Base-by-base conservation (phyloP, 305 asterid genomes). In the Striga hermonthica region DNA sequence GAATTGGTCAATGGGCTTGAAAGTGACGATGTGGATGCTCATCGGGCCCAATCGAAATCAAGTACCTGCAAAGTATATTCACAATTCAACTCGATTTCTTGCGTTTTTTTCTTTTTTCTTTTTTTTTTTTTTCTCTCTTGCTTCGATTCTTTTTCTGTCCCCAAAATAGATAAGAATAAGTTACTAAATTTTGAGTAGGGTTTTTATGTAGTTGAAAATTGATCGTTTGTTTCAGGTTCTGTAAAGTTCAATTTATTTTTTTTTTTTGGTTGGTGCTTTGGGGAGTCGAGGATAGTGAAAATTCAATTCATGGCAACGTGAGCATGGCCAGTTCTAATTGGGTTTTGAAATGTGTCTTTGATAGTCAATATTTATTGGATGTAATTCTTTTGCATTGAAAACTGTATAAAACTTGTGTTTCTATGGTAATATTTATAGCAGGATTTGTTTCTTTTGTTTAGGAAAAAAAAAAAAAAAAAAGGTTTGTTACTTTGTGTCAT, bases 1-100 rank as follows among this genome's bases (percentile, higher is more conserved):
- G 82, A 79, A 28, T 79, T 82, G 59, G 69, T 78, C 10, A 81
- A 78, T n/a, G 90, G 81, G 38, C 70, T 83, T 34, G 97, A 87
- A 57, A 80, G 78, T 64, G 85, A 87, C 9, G 88, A 82, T 73
- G 56, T 79, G 41, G 79, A 79, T 72, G 65, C 74, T 40, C 83
- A 57, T 9, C 78, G 78, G 77, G 74, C 54, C 59, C 70, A 78
- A 61, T 64, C 79, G 1, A 86, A 79, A 70, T 56, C 84, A 58
- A 72, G 82, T 68, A 80, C 84, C 15, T 78, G 79, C 74, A 90
- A 86, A 92, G 97, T 90, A 69, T 6, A 16, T 8, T 56, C 31
- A 48, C 28, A 48, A n/a, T 7, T n/a, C 57, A 50, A 13, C 34
- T 7, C 57, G 31, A 22, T 1, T 22, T 22, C 2, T 22, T 22